Evolutionary conservation across 805 yeast species (phyloP).

Genomic region (Wickerhamiella australiensis): DNA sequence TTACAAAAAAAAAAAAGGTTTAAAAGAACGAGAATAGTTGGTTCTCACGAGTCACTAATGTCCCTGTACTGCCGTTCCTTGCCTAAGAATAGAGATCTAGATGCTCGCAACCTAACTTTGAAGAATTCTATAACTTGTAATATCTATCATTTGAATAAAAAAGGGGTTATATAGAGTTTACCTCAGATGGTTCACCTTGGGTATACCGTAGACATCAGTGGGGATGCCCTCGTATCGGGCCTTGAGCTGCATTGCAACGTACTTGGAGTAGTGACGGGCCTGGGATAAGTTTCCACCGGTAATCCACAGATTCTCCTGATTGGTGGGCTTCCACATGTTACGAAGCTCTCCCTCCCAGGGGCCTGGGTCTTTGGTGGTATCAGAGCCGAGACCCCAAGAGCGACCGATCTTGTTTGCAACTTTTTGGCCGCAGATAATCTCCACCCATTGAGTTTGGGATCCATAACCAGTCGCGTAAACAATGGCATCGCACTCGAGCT

Average conservation of each 20-base stretch:
- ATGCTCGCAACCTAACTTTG: no score
- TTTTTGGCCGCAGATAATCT: not conserved
- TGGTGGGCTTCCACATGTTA: conserved; percentile 10
- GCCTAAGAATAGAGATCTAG: no score
- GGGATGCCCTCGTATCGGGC: conserved; percentile 5
- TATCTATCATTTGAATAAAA: not conserved
- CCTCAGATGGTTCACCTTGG: conserved; percentile 3
- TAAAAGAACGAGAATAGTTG: no score
- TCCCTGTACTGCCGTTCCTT: no score
- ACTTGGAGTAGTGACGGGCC: conserved; percentile 8
- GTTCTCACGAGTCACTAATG: no score
- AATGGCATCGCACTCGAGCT: conserved; percentile 30
- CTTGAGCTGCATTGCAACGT: conserved; percentile 8
- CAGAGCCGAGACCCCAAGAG: conserved; percentile 7
- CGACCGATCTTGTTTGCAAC: conserved; percentile 8
- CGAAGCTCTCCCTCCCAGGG: conserved; percentile 11
- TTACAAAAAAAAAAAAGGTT: no score
- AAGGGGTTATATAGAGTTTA: not conserved
- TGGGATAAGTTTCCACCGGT: conserved; percentile 7
- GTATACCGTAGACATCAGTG: conserved; percentile 2
- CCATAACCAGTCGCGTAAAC: conserved; percentile 37
- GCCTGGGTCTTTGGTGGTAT: conserved; percentile 5
- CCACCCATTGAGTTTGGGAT: conserved; percentile 8
- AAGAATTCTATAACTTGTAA: not conserved
- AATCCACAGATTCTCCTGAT: conserved; percentile 7